Base-by-base conservation (phyloP, 2,329 filamentous ascomycete species). In the Coleophoma eucalyptorum region DNA sequence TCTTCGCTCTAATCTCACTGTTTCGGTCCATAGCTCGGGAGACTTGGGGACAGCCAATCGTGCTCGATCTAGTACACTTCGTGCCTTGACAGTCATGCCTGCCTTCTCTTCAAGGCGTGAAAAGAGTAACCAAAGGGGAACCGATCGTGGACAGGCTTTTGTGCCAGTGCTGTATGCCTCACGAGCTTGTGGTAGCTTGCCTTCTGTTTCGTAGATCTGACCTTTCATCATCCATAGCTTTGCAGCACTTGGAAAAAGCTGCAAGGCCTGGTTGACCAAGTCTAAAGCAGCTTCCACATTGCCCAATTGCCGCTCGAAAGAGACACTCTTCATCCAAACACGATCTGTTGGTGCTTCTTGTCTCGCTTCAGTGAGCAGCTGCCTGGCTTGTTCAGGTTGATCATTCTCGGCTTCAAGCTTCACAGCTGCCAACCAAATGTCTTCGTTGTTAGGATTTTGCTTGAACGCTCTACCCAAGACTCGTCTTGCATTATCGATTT, bases 221-320 rank as follows among this genome's bases (percentile, higher is more conserved):
- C 95, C 94, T 72, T 99, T 99, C 75, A 96, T 89, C 89, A 97
- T 97, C 87, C 93, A 97, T 20, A 99, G 78, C 71, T 97, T 97
- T 48, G 90, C 80, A 12, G 87, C 83, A 42, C 84, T 81, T 1
- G 94, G 93, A 73, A 96, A 99, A 10, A 90, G 79, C 58, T 92
- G 86, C 34, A 99, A 75, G 1, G 87, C 94, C 65, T 95, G 87
- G 53, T 92, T 90, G 41, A 89, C 89, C 11, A 99, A 83, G 62
- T 95, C 89, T 13, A 99, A 78, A 0, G 94, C 92, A 1, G 84
- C 83, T 43, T 96, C 90, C 21, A 77, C 77, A 60, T 94, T 87
- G 50, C 86, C 87, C 19, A 90, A 76, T 59, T 96, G 90, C 13
- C 94, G 83, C 69, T 99, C 94, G 63, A 96, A 96, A 0, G 91